Base-by-base conservation (phyloP, 176 grass and related monocot species). In the Aegilops longissima region DNA sequence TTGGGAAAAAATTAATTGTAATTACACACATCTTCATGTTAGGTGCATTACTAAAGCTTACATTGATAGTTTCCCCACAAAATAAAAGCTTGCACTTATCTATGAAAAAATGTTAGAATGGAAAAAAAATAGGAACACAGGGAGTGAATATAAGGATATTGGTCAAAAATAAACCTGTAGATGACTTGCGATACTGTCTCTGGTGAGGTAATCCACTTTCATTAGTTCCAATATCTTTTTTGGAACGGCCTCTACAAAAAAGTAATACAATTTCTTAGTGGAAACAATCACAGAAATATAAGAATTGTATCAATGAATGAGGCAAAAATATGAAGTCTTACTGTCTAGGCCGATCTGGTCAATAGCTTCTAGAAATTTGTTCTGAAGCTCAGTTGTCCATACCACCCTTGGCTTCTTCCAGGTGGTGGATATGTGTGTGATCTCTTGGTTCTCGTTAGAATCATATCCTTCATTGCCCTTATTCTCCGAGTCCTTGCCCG, bases 351-450 rank as follows among this genome's bases (percentile, higher is more conserved):
- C 91, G 66, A 92, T 61, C 18, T 67, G 16, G 77, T 89, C 12
- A 33, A 98, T 67, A 6, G 75, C 88, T 31, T 80, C 64, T 20
- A 95, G 45, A 61, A 98, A 98, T 58, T 81, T 89, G 14, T 36
- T 42, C 45, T 98, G 96, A 76, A 95, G 76, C 2, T 87, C 83
- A 30, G 33, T 2, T 5, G 74, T 70, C 91, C 96, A 98, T 36
- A 69, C 33, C 5, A 98, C 29, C 86, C 93, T 87, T 70, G 64
- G 54, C 71, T 66, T 98, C 77, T 89, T 98, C 0, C 38, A 20
- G 1, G 56, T 58, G 24, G 23, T 76, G 3, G 44, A 14, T 47
- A 76, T 2, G 7, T 85, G 20, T 25, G 2, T 49, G 0, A 79
- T 82, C 5, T 90, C 39, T 42, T 0, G 39, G 39, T 42, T 42